phyloP scores from a whole-genome alignment of 1,139 yeast species.

The Yamadazyma diddensiae region DNA sequence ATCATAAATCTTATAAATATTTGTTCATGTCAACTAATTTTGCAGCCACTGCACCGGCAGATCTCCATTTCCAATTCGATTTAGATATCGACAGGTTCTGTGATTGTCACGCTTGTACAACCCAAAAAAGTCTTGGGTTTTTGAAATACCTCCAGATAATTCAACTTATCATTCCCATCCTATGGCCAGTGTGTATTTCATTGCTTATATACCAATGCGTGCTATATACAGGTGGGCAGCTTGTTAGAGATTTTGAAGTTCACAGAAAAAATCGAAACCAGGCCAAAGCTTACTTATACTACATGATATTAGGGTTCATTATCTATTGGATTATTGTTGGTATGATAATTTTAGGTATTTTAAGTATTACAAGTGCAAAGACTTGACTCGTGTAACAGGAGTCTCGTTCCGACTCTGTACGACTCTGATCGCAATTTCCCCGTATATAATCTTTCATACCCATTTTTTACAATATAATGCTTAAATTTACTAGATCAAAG shows the following conservation, averaged over 20 bases:
- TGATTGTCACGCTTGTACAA: constrained; percentile 7
- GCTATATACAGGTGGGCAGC: constrained; percentile 4
- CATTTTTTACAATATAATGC: constrained; percentile 17
- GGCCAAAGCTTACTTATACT: constrained; percentile 3
- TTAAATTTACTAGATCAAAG: constrained; percentile 25
- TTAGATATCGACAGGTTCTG: constrained; percentile 7
- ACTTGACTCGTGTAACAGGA: background rate
- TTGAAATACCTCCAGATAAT: background rate
- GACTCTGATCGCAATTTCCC: too few species aligned
- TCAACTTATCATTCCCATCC: constrained; percentile 7
- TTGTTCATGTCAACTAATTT: too few species aligned
- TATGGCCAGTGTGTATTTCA: constrained; percentile 5
- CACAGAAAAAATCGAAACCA: constrained; percentile 5
- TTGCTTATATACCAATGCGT: constrained; percentile 1
- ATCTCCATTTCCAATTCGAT: constrained; percentile 6
- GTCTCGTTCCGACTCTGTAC: background rate
- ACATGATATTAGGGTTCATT: constrained; percentile 3
- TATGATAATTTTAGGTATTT: constrained; percentile 1
- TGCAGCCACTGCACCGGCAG: too few species aligned
- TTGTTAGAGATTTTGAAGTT: constrained; percentile 4
- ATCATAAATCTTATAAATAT: too few species aligned
- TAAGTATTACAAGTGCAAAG: background rate
- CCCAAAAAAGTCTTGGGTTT: background rate
- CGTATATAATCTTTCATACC: too few species aligned
- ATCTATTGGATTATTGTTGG: constrained; percentile 5